These are phyloP conservation scores for Mucor velutinosus DNA, from an alignment of 371 early-diverging fungal genomes.

Conservation along the genomic window DNA sequence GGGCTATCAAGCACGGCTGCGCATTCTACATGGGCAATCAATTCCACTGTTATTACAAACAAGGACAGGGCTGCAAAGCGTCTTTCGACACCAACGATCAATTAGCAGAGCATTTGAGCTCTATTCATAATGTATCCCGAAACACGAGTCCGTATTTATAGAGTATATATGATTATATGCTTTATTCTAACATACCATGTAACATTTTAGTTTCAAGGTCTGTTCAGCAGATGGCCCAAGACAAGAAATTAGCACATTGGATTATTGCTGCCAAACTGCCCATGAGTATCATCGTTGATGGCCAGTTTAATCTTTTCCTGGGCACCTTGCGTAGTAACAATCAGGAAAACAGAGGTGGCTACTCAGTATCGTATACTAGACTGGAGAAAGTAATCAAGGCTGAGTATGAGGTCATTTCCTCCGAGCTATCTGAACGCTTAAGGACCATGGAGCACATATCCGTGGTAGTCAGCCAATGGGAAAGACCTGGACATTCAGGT, in stretches of 20 bases:
- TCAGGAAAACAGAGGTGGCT: neutral
- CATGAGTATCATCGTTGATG: neutral
- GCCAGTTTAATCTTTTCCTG: neutral
- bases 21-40: neutral
- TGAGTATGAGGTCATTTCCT: neutral
- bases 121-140: neutral
- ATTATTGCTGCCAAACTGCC: neutral
- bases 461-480: neutral
- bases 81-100: neutral
- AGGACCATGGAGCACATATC: neutral
- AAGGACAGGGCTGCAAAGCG: neutral
- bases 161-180: neutral
- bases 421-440: neutral
- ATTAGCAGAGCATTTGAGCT: neutral
- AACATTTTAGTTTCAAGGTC: neutral
- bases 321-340: neutral
- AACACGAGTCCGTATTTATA: neutral
- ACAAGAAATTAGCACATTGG: neutral
- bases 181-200: neutral
- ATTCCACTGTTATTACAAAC: neutral
- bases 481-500: neutral
- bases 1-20: neutral
- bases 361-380: neutral
- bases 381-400: neutral
- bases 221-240: neutral